phyloP scores from a whole-genome alignment of 2,329 filamentous ascomycete species.

The Thielaviopsis musarum region DNA sequence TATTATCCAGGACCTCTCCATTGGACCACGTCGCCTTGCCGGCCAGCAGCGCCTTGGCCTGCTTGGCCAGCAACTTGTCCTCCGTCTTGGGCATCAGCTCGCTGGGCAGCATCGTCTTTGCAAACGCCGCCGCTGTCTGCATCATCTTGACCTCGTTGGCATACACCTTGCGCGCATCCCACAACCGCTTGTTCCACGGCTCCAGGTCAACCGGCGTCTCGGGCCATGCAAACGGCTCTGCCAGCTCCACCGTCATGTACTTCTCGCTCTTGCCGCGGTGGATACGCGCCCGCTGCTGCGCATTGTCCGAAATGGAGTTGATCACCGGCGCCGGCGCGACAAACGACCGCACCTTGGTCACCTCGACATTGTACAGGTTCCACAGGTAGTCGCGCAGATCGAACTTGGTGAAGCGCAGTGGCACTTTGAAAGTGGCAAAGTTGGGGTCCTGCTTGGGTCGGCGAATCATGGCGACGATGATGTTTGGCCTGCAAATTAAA shows the following conservation, averaged over 20 bases:
- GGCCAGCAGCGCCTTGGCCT: slow-evolving; percentile 45
- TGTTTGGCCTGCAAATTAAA: slow-evolving; percentile 47
- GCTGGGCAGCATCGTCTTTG: slow-evolving; percentile 4
- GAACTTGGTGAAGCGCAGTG: slow-evolving; percentile 86
- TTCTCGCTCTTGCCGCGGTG: slow-evolving; percentile 58
- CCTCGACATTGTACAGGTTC: slow-evolving; percentile 65
- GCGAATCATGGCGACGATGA: slow-evolving; percentile 62
- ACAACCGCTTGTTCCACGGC: slow-evolving; percentile 48
- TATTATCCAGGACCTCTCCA: slow-evolving; percentile 27
- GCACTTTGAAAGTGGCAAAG: slow-evolving; percentile 80
- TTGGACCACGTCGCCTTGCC: slow-evolving; percentile 46
- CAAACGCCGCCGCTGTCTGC: slow-evolving; percentile 13
- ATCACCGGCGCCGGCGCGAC: slow-evolving; percentile 24
- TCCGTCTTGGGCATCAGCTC: slow-evolving; percentile 23
- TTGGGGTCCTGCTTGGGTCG: slow-evolving; percentile 56
- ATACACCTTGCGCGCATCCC: slow-evolving; percentile 33
- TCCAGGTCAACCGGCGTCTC: slow-evolving; percentile 43
- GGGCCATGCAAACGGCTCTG: slow-evolving; percentile 78
- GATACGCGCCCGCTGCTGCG: slow-evolving; percentile 28
- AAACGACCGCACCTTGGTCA: slow-evolving; percentile 58
- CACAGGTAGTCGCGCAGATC: slow-evolving; percentile 90
- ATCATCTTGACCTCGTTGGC: slow-evolving; percentile 21
- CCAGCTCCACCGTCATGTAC: slow-evolving; percentile 89
- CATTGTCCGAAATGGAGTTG: slow-evolving; percentile 19
- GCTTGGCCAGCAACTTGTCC: slow-evolving; percentile 31